phyloP scores from a whole-genome alignment of 352 stramenopile genomes.

The Pythium scleroteichum region DNA sequence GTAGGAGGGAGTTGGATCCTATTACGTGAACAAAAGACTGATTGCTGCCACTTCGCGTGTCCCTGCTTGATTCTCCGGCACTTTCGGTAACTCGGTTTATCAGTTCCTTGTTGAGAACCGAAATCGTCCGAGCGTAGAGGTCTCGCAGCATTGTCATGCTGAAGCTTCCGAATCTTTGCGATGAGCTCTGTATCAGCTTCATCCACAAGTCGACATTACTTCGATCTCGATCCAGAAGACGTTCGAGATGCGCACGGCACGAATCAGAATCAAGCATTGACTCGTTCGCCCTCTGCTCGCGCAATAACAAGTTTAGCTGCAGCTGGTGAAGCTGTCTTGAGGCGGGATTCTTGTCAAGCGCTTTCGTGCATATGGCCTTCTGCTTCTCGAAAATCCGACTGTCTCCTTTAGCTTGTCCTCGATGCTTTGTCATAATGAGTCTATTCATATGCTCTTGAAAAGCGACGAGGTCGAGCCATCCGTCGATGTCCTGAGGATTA shows the following conservation, averaged over 20 bases:
- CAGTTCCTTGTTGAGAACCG: slow-evolving; percentile 44
- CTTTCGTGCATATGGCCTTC: slow-evolving; percentile 54
- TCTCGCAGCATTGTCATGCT: slow-evolving; percentile 68
- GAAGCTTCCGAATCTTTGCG: slow-evolving; percentile 75
- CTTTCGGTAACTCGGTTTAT: slow-evolving; percentile 10
- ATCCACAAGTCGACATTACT: slow-evolving; percentile 59
- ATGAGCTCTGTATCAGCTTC: slow-evolving; percentile 44
- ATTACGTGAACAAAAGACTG: slow-evolving; percentile 34
- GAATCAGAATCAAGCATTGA: slow-evolving; percentile 26
- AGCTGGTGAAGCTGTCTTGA: slow-evolving; percentile 46
- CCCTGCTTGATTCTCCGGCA: not conserved
- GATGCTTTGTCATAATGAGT: slow-evolving; percentile 18
- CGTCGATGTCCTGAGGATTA: slow-evolving; percentile 36
- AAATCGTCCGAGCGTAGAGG: slow-evolving; percentile 63
- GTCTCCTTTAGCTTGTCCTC: slow-evolving; percentile 21
- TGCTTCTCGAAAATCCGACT: slow-evolving; percentile 63
- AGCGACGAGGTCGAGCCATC: slow-evolving; percentile 73
- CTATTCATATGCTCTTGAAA: slow-evolving; percentile 69
- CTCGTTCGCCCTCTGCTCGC: slow-evolving; percentile 19
- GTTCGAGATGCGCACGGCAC: slow-evolving; percentile 47
- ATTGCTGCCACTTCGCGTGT: not conserved
- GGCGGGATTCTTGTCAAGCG: slow-evolving; percentile 47
- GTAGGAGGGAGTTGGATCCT: slow-evolving; percentile 28
- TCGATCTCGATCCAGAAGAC: slow-evolving; percentile 47
- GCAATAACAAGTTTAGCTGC: slow-evolving; percentile 51